A percentile compares a stretch with the other conserved stretches of the same genome.
These are phyloP conservation scores for Serendipita sp. DNA, from an alignment of 768 basidiomycete species.

Conservation along the genomic window DNA sequence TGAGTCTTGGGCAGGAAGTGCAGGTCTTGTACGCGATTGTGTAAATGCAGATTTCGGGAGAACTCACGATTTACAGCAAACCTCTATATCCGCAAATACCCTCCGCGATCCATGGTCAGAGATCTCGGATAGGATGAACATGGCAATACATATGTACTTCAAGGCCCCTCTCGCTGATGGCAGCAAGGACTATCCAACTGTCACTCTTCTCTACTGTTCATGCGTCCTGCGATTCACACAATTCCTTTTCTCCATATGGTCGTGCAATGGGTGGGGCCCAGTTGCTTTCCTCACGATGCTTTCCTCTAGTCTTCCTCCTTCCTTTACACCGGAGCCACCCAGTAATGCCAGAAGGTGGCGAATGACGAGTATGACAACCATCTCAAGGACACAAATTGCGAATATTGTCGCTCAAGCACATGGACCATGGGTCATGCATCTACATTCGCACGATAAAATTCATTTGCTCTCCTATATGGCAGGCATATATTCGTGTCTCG, in stretches of 20 bases:
- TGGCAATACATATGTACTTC: conserved; percentile 44
- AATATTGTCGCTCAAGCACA: conserved; percentile 52
- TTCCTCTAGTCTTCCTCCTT: conserved; percentile 41
- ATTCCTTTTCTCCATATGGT: conserved; percentile 64
- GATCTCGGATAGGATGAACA: conserved; percentile 52
- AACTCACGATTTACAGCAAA: conserved; percentile 29
- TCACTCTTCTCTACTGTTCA: conserved; percentile 49
- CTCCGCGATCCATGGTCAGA: conserved; percentile 60
- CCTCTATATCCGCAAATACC: conserved; percentile 26
- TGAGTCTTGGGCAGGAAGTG: conserved; percentile 68
- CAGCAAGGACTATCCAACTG: conserved; percentile 34
- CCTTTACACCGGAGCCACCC: conserved; percentile 13
- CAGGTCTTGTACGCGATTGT: conserved; percentile 42
- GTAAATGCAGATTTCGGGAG: conserved; percentile 13
- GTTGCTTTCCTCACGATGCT: conserved; percentile 62
- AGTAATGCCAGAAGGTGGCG: conserved; percentile 43
- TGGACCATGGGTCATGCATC: conserved; percentile 73
- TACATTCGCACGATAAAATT: conserved; percentile 62
- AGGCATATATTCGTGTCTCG: conserved; percentile 61
- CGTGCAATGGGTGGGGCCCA: conserved; percentile 76
- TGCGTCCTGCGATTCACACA: conserved; percentile 55
- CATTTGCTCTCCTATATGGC: conserved; percentile 52
- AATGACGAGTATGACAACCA: conserved; percentile 47
- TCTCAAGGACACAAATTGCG: conserved; percentile 54
- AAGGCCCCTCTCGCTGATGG: conserved; percentile 32